Evolutionary conservation across 805 yeast genomes (phyloP).

Genomic region (Gaillardinia entomophila): DNA sequence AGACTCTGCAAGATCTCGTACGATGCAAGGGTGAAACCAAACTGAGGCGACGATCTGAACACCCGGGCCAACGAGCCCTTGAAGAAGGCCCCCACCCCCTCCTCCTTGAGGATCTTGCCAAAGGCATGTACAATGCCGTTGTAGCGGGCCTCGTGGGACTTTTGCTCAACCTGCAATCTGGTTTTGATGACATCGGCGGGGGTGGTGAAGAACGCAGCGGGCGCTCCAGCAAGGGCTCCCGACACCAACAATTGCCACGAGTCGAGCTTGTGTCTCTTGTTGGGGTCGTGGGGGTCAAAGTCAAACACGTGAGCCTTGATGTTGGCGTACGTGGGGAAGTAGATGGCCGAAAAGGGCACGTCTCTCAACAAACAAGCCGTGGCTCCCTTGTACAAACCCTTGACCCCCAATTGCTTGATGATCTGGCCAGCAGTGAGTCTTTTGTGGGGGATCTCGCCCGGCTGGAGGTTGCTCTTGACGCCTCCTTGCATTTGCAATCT

Average conservation of each 20-base stretch:
- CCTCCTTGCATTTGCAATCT: conserved; percentile 92
- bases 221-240: conserved; percentile 97
- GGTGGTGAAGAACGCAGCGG: conserved; percentile 93
- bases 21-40: conserved; percentile 96
- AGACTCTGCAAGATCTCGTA: conserved; percentile 82
- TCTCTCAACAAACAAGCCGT: conserved; percentile 88
- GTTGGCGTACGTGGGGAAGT: conserved; percentile 96
- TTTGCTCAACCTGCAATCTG: conserved; percentile 80
- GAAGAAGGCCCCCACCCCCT: conserved; percentile 81
- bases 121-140: conserved; percentile 76
- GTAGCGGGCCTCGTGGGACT: conserved; percentile 72
- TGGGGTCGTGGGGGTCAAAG: conserved; percentile 68
- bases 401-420: conserved; percentile 70
- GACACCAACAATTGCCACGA: conserved; percentile 80
- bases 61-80: conserved; percentile 97
- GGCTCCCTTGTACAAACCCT: conserved; percentile 89
- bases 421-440: conserved; percentile 59
- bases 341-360: conserved; percentile 94
- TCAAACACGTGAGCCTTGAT: conserved; percentile 76
- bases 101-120: conserved; percentile 67
- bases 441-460: conserved; percentile 38
- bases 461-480: conserved; percentile 21
- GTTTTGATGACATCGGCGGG: conserved; percentile 97
- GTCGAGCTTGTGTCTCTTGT: conserved; percentile 53
- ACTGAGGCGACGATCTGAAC: conserved; percentile 93